These are phyloP conservation scores for Inonotus hispidus DNA, from an alignment of 1,284 basidiomycete genomes.

Conservation along the genomic window DNA sequence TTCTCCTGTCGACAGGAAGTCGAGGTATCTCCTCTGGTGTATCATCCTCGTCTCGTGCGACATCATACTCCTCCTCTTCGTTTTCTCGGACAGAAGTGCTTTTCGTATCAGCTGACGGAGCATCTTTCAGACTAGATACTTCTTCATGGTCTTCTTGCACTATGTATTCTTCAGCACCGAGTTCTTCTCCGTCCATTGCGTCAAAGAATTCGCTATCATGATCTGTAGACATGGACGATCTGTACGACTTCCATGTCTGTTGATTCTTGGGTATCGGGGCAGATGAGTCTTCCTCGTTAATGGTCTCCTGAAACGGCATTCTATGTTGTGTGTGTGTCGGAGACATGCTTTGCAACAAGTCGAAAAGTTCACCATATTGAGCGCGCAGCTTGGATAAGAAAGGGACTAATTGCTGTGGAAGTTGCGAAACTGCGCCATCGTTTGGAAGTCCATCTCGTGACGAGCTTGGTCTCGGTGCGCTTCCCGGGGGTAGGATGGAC, in stretches of 20 bases:
- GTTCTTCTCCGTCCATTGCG: conserved; percentile 45
- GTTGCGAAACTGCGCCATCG: not conserved
- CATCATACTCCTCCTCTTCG: conserved; percentile 15
- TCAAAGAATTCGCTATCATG: conserved; percentile 65
- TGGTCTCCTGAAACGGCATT: conserved; percentile 11
- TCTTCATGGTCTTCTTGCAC: conserved; percentile 38
- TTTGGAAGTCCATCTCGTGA: not conserved
- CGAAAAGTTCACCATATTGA: conserved; percentile 13
- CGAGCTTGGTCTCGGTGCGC: conserved; percentile 2
- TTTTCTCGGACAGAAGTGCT: conserved; percentile 6
- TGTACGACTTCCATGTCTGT: conserved; percentile 5
- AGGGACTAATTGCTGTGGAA: conserved; percentile 1
- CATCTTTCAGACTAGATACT: conserved; percentile 24
- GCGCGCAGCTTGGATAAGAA: conserved; percentile 12
- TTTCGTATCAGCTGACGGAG: conserved; percentile 11
- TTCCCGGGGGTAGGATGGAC: not conserved
- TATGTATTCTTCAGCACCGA: conserved; percentile 65
- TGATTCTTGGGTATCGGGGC: not conserved
- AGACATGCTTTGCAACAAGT: conserved; percentile 6
- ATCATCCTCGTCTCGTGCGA: conserved; percentile 24
- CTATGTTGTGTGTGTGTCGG: not conserved
- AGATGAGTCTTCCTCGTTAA: conserved; percentile 6
- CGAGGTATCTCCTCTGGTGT: conserved; percentile 19
- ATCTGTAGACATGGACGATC: conserved; percentile 49
- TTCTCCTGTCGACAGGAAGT: conserved; percentile 44